Base-by-base conservation (phyloP, 345 rosid species). In the Brassica rapa region DNA sequence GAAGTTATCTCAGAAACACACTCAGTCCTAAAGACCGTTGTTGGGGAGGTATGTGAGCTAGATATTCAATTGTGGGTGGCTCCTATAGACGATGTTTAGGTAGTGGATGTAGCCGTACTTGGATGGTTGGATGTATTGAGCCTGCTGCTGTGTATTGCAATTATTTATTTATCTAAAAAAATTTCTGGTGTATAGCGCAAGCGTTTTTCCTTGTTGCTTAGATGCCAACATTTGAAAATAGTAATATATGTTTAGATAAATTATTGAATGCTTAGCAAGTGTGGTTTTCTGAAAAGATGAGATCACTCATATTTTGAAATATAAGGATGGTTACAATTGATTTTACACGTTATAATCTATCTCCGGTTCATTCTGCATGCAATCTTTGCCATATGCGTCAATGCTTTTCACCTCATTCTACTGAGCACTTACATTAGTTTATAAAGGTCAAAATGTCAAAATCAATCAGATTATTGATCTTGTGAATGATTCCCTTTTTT, bases 1-100 rank as follows among this genome's bases (percentile, higher is more conserved):
- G 99, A 96, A 83, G 95, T 91, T 86, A 88, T 96, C 73, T 88
- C 98, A 57, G 96, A 91, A 86, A 93, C 96, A 21, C 94, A 96
- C 77, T 82, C 85, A 49, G 90, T 90, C 29, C 80, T 96, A 85
- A 93, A 89, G 88, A 80, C 82, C 82, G 82, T 87, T 62, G 86
- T 91, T 78, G 85, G 85, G 41, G 99, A 93, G 98, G 99, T 96
- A 86, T 23, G 76, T 63, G 75, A 59, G 72, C 66, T 60, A 61
- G 19, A 62, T 51, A 60, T 66, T 66, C 8, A 74, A 30, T 62
- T 41, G 62, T 63, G 30, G 55, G 62, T 63, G 30, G 55, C 63
- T 37, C 37, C 67, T 39, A 62, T 37, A 75, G 68, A 62, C 71
- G 30, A 63, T 77, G n/a, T 51, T 25, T 37, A 49, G 59, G 46